These are phyloP conservation scores for Lasiodiplodia citricola DNA, from an alignment of 2,329 filamentous ascomycete species.

Conservation along the genomic window DNA sequence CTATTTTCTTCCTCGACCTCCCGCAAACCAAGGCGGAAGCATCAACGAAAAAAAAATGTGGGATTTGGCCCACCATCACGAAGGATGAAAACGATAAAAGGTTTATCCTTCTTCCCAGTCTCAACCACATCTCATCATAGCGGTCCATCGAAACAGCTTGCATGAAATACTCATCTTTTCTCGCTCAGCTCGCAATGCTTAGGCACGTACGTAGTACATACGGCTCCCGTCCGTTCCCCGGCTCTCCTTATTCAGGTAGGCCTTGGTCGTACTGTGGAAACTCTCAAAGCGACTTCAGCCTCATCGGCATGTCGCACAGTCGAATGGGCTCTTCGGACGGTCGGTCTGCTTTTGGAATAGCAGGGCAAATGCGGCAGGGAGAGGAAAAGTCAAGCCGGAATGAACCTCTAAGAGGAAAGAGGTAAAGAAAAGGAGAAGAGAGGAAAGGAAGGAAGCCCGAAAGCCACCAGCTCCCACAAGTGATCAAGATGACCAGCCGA, in stretches of 20 bases:
- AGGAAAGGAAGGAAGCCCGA: neutral
- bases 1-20: slow-evolving; percentile 5
- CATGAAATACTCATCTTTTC: neutral
- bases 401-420: neutral
- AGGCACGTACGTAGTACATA: neutral
- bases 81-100: neutral
- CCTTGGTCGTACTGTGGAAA: no score
- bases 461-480: neutral
- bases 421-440: neutral
- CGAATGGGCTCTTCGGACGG: no score
- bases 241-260: no score
- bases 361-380: no score
- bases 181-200: neutral
- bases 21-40: neutral
- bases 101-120: neutral
- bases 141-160: neutral
- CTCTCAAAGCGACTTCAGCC: neutral
- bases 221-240: neutral
- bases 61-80: slow-evolving; percentile 15
- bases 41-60: slow-evolving; percentile 22
- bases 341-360: no score
- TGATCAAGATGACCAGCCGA: neutral
- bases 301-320: neutral
- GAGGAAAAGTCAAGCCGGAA: no score
- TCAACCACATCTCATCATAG: no score